Conservation (phyloP, 1,139 yeast species). For the Yamadazyma atmosphaerica region DNA sequence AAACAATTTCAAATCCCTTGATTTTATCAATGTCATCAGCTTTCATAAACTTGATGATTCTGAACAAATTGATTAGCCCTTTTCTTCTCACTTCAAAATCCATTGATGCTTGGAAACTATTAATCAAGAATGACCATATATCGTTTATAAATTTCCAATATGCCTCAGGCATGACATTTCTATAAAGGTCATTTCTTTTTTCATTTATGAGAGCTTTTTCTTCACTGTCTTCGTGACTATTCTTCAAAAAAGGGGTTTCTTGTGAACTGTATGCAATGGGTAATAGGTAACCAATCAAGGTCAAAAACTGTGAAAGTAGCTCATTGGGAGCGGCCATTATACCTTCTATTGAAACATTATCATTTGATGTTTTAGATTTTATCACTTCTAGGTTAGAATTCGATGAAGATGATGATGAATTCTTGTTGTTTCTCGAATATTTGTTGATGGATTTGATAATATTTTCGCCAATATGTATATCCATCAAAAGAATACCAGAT, state of each 20-base stretch:
- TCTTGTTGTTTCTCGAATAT: constrained; percentile 23
- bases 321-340: constrained; percentile 77
- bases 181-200: constrained; percentile 27
- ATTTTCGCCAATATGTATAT: constrained; percentile 42
- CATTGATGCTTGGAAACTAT: constrained; percentile 74
- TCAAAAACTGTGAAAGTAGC: constrained; percentile 54
- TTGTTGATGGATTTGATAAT: constrained; percentile 47
- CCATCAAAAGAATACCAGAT: constrained; percentile 37
- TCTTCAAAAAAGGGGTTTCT: constrained; percentile 34
- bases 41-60: constrained; percentile 44
- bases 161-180: constrained; percentile 23
- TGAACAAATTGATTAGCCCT: constrained; percentile 55
- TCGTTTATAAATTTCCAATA: constrained; percentile 47
- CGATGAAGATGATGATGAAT: neutral
- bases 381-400: constrained; percentile 11
- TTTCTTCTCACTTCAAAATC: constrained; percentile 65
- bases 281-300: constrained; percentile 56
- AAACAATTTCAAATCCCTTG: constrained; percentile 29
- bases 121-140: constrained; percentile 61
- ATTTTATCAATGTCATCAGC: constrained; percentile 21
- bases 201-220: constrained; percentile 28
- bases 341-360: constrained; percentile 57
- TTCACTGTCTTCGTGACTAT: constrained; percentile 23
- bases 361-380: constrained; percentile 17
- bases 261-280: constrained; percentile 42